These are phyloP conservation scores for Colletotrichum nymphaeae DNA, from an alignment of 2,329 filamentous ascomycete genomes.

Conservation along the genomic window DNA sequence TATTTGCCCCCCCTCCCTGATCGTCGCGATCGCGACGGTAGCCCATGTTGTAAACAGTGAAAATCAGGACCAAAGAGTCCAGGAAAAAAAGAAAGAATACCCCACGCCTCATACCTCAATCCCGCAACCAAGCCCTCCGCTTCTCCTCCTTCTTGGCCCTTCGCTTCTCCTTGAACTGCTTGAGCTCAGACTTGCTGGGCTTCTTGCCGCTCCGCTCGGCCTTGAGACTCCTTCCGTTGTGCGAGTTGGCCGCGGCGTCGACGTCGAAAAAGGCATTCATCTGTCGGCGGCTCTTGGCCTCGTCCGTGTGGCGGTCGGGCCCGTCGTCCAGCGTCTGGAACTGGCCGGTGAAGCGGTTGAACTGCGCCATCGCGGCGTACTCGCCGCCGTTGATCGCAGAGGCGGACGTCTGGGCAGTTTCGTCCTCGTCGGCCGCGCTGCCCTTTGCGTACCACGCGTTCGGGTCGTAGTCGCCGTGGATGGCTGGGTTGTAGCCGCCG, in stretches of 20 bases:
- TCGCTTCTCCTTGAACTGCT: conserved; percentile 91
- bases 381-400: conserved; percentile 64
- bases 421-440: conserved; percentile 56
- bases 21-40: conserved; percentile 4
- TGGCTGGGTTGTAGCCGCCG: conserved; percentile 92
- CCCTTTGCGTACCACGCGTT: conserved; percentile 91
- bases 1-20: neutral
- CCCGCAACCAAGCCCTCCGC: conserved; percentile 87
- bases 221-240: conserved; percentile 90
- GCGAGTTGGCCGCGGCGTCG: conserved; percentile 89
- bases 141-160: conserved; percentile 94
- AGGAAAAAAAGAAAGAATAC: neutral
- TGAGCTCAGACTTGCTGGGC: conserved; percentile 85
- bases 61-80: neutral
- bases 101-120: conserved; percentile 62
- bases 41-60: neutral
- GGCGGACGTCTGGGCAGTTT: conserved; percentile 48
- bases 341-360: conserved; percentile 90
- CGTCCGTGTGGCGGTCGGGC: conserved; percentile 84
- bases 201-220: conserved; percentile 90
- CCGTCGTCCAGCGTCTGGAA: conserved; percentile 78
- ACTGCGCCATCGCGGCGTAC: conserved; percentile 71
- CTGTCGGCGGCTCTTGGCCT: conserved; percentile 87
- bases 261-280: conserved; percentile 97
- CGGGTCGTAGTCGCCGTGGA: conserved; percentile 96